phyloP scores from a whole-genome alignment of 371 early-diverging fungal species.

The Mortierella sp. region DNA sequence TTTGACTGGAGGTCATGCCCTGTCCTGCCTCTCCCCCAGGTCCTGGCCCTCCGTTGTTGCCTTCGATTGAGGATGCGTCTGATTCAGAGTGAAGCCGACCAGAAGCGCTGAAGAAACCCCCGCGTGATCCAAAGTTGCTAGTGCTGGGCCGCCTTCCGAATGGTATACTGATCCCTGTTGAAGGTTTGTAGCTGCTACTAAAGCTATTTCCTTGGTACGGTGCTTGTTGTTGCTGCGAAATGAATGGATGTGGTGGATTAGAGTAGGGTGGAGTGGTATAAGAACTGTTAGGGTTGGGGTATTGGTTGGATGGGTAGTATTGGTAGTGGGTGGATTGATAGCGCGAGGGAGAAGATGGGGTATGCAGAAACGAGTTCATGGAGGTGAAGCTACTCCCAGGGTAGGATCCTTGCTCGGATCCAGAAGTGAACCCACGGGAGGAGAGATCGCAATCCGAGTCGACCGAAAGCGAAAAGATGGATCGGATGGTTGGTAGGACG shows the following conservation, averaged over 20 bases:
- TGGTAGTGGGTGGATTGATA: slow-evolving; percentile 22
- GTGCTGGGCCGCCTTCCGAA: slow-evolving; percentile 32
- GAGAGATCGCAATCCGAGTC: slow-evolving; percentile 44
- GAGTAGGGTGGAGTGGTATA: slow-evolving; percentile 9
- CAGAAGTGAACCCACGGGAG: slow-evolving; percentile 20
- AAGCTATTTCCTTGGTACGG: slow-evolving; percentile 22
- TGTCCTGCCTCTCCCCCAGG: background rate
- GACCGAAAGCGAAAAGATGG: slow-evolving; percentile 37
- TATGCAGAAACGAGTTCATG: slow-evolving; percentile 44
- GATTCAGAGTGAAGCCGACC: slow-evolving; percentile 28
- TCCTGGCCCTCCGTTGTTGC: slow-evolving; percentile 1
- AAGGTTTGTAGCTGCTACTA: slow-evolving; percentile 25
- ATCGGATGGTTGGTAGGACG: slow-evolving; percentile 41
- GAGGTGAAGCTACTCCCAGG: slow-evolving; percentile 47
- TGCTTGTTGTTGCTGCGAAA: slow-evolving; percentile 10
- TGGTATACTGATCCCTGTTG: slow-evolving; percentile 35
- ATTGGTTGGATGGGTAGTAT: no score
- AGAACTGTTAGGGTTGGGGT: slow-evolving; percentile 11
- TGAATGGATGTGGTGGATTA: no score
- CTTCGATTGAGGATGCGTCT: slow-evolving; percentile 27
- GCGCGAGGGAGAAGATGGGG: slow-evolving; percentile 38
- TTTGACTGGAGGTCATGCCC: slow-evolving; percentile 5
- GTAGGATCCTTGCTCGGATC: slow-evolving; percentile 38
- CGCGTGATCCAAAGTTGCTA: slow-evolving; percentile 7
- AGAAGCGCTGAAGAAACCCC: slow-evolving; percentile 15